Evolutionary conservation across 202 grass and related monocot species (phyloP).

Genomic region (Zoysia matrella): DNA sequence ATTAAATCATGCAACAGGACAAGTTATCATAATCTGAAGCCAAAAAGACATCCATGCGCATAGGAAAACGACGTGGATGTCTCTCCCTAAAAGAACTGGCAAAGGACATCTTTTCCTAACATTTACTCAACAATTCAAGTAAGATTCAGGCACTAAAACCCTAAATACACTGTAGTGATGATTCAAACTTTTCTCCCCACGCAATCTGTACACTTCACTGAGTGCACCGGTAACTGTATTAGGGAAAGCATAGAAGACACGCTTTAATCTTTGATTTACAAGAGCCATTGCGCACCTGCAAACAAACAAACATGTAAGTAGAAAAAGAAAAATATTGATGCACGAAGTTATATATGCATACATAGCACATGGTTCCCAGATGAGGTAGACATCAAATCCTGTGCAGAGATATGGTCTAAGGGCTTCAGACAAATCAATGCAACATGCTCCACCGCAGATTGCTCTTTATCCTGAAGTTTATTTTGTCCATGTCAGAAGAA

Average conservation of each 20-base stretch:
- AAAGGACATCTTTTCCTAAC: background rate
- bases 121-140: constrained; percentile 19
- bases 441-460: background rate
- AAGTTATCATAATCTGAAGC: too few relatives aligned
- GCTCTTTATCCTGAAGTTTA: constrained; percentile 42
- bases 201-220: constrained; percentile 54
- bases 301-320: too few relatives aligned
- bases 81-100: too few relatives aligned
- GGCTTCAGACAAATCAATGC: constrained; percentile 42
- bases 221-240: constrained; percentile 70
- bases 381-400: background rate
- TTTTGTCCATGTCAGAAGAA: background rate
- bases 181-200: constrained; percentile 55
- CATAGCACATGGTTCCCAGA: too few relatives aligned
- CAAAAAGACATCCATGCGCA: background rate
- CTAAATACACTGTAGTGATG: constrained; percentile 90
- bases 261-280: constrained; percentile 22
- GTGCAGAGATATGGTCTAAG: constrained; percentile 91
- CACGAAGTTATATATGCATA: too few relatives aligned
- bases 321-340: too few relatives aligned
- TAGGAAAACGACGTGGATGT: background rate
- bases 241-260: constrained; percentile 77
- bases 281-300: too few relatives aligned
- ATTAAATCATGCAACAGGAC: too few relatives aligned
- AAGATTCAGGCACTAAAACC: constrained; percentile 60